These are phyloP conservation scores for Aspergillus haitiensis DNA, from an alignment of 495 filamentous ascomycete genomes.

Conservation along the genomic window DNA sequence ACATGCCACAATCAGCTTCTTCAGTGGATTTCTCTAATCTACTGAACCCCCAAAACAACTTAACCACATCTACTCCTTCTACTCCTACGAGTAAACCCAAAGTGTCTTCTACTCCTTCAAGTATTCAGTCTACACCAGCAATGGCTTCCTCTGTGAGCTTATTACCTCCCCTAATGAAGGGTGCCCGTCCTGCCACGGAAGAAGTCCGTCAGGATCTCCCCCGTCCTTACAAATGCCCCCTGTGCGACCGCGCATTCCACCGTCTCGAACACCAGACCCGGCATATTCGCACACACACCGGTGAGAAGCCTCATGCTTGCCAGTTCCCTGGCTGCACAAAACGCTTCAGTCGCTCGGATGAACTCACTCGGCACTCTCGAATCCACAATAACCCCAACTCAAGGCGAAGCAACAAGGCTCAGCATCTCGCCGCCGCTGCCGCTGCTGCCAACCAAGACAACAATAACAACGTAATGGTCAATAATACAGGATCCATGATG, in stretches of 20 bases:
- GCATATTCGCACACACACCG: slow-evolving; percentile 96
- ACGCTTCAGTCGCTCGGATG: slow-evolving; percentile 94
- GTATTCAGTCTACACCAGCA: slow-evolving; percentile 44
- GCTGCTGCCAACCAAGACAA: slow-evolving; percentile 53
- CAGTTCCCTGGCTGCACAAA: slow-evolving; percentile 94
- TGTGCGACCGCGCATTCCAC: slow-evolving; percentile 99
- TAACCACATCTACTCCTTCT: slow-evolving; percentile 25
- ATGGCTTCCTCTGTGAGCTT: slow-evolving; percentile 72
- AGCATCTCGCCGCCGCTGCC: slow-evolving; percentile 58
- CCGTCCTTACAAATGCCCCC: slow-evolving; percentile 94
- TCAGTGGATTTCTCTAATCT: slow-evolving; percentile 78
- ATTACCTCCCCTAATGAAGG: slow-evolving; percentile 65
- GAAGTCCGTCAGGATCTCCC: slow-evolving; percentile 76
- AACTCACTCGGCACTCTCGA: slow-evolving; percentile 92
- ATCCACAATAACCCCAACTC: slow-evolving; percentile 99
- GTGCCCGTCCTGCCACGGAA: slow-evolving; percentile 59
- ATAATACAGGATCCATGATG: slow-evolving; percentile 59
- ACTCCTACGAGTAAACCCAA: slow-evolving; percentile 25
- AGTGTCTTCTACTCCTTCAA: slow-evolving; percentile 29
- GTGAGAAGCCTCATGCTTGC: slow-evolving; percentile 97
- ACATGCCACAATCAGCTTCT: slow-evolving; percentile 72
- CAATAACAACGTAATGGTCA: slow-evolving; percentile 45
- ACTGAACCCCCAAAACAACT: slow-evolving; percentile 61
- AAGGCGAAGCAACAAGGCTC: slow-evolving; percentile 86
- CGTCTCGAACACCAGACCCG: slow-evolving; percentile 96